A percentile compares a stretch with the other conserved stretches of the same genome.
phyloP scores from a whole-genome alignment of 169 alveolate species.

The Eimeria brunetti region DNA sequence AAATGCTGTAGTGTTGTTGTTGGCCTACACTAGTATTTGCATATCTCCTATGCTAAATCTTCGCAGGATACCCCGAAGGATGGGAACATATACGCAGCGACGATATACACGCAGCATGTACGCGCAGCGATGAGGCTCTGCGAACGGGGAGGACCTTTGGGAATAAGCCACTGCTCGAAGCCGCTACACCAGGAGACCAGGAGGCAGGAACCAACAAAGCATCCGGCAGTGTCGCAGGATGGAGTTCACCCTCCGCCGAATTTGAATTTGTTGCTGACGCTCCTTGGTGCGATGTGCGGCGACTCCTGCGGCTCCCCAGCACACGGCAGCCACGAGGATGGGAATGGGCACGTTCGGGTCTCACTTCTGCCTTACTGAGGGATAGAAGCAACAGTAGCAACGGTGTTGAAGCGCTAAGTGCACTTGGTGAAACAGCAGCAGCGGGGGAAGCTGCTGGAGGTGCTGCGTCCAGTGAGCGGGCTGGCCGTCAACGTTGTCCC shows the following conservation, averaged over 20 bases:
- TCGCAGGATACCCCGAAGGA: constrained; percentile 41
- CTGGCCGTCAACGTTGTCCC: constrained; percentile 6
- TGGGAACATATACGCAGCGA: constrained; percentile 70
- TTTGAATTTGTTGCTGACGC: constrained; percentile 46
- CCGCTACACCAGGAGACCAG: neutral
- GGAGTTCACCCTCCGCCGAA: constrained; percentile 63
- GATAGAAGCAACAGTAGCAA: neutral
- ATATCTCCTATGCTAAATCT: neutral
- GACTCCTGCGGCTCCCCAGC: constrained; percentile 26
- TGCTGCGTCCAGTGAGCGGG: constrained; percentile 39
- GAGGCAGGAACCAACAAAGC: neutral
- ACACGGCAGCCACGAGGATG: constrained; percentile 7
- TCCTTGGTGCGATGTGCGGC: constrained; percentile 30
- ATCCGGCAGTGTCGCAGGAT: constrained; percentile 35
- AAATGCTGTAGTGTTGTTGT: neutral
- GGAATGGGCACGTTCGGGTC: constrained; percentile 29
- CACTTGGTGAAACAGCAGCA: neutral
- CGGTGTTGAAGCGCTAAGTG: neutral
- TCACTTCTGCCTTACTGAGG: neutral
- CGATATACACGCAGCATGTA: neutral
- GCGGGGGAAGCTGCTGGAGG: neutral
- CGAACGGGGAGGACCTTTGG: neutral
- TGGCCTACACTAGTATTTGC: neutral
- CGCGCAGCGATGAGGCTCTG: neutral
- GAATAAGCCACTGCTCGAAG: neutral